These are phyloP conservation scores for Pseudonitzschia multistriata DNA, from an alignment of 108 stramenopile genomes.

Conservation along the genomic window DNA sequence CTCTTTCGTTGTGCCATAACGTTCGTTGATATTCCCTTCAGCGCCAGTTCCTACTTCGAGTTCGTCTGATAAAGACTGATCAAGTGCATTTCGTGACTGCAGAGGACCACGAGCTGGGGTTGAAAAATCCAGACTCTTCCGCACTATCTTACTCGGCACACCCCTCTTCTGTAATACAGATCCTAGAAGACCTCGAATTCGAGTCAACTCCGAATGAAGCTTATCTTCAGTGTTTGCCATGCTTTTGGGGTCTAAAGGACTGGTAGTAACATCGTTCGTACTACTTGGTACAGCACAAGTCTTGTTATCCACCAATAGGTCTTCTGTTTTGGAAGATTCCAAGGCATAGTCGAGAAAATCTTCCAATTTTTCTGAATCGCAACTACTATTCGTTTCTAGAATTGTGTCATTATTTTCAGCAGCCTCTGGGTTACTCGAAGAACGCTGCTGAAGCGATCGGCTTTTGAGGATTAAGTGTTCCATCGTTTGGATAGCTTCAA, in stretches of 20 bases:
- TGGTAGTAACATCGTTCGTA: no score
- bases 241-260: no score
- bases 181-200: constrained; percentile 79
- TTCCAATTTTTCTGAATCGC: neutral
- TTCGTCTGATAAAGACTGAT: constrained; percentile 14
- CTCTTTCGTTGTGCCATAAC: neutral
- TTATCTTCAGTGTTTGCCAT: constrained; percentile 17
- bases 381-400: neutral
- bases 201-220: constrained; percentile 56
- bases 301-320: constrained; percentile 28
- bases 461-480: constrained; percentile 79
- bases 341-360: constrained; percentile 23
- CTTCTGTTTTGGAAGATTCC: constrained; percentile 32
- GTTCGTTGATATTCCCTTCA: neutral
- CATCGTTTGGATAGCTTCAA: constrained; percentile 74
- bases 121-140: constrained; percentile 20
- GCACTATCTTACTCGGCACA: constrained; percentile 3
- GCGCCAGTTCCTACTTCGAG: neutral
- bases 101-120: neutral
- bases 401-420: neutral
- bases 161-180: constrained; percentile 65
- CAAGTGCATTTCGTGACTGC: neutral
- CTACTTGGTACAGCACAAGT: constrained; percentile 53
- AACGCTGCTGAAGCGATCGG: constrained; percentile 14
- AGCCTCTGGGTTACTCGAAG: neutral